Evolutionary conservation across 192 early-diverging fungal species (phyloP).

Genomic region (Rhizophagus clarus): DNA sequence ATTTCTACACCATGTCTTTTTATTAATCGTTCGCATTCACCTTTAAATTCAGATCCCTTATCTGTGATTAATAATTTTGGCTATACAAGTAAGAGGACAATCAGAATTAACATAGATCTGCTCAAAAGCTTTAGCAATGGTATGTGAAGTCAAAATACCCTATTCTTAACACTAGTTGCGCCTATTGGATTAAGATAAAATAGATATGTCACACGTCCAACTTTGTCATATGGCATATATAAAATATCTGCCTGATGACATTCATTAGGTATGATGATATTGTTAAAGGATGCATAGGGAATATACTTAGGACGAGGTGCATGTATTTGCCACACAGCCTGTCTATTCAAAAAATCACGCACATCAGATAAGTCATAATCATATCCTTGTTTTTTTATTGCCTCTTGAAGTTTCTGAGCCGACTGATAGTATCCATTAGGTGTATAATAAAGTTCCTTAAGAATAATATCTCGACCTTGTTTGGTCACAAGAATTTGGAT

Average conservation of each 20-base stretch:
- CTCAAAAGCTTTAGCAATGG: neutral
- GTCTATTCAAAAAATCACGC: neutral
- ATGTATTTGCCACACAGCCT: neutral
- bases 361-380: conserved; percentile 6
- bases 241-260: neutral
- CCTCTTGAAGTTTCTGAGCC: neutral
- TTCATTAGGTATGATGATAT: neutral
- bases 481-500: too few relatives aligned
- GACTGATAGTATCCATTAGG: neutral
- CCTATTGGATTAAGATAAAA: neutral
- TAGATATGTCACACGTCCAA: neutral
- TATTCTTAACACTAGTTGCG: neutral
- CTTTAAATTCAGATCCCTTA: conserved; percentile 12
- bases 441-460: neutral
- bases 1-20: neutral
- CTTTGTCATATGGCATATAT: neutral
- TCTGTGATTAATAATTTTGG: conserved; percentile 9
- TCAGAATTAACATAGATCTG: neutral
- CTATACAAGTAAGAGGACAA: neutral
- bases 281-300: neutral
- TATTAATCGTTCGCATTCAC: conserved; percentile 6
- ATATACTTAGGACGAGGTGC: conserved; percentile 11
- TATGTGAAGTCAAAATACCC: too few relatives aligned
- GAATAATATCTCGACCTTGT: neutral
- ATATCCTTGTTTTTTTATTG: neutral